Conservation (phyloP, 371 early-diverging fungal species). For the Thermomucor indicae-seudaticae region DNA sequence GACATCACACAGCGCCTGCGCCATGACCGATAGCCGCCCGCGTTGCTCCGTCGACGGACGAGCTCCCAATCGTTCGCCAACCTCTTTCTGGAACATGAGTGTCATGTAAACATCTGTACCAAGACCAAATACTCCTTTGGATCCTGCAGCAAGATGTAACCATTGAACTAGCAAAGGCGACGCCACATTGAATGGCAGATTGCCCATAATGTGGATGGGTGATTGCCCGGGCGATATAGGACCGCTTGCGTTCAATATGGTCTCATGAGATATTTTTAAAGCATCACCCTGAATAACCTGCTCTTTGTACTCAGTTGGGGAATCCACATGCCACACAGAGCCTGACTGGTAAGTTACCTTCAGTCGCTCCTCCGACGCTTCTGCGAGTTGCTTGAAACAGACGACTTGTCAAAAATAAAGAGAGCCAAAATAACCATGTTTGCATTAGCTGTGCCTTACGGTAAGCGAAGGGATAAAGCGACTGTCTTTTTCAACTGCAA, state of each 20-base stretch:
- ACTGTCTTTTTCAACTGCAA: constrained; percentile 77
- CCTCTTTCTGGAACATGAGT: constrained; percentile 87
- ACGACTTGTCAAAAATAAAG: not conserved
- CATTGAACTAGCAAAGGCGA: constrained; percentile 73
- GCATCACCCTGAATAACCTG: constrained; percentile 66
- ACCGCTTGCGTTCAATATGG: constrained; percentile 20
- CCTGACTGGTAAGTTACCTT: constrained; percentile 16
- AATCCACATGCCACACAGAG: no score
- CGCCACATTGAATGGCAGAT: constrained; percentile 78
- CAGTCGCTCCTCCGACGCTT: constrained; percentile 49
- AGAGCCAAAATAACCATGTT: not conserved
- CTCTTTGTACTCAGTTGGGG: not conserved
- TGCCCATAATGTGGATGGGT: constrained; percentile 65
- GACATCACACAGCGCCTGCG: constrained; percentile 69
- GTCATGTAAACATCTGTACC: constrained; percentile 64
- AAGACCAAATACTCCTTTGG: constrained; percentile 59
- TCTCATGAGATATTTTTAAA: constrained; percentile 51
- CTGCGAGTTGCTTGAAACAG: constrained; percentile 55
- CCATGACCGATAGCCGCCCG: constrained; percentile 70
- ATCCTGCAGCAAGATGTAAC: constrained; percentile 55
- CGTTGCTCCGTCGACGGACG: constrained; percentile 47
- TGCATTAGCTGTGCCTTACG: constrained; percentile 23
- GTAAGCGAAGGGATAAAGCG: constrained; percentile 69
- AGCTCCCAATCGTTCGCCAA: constrained; percentile 72
- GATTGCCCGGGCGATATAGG: not conserved